phyloP scores from a whole-genome alignment of 2,329 filamentous ascomycete species.

The Aureobasidium melanogenum region DNA sequence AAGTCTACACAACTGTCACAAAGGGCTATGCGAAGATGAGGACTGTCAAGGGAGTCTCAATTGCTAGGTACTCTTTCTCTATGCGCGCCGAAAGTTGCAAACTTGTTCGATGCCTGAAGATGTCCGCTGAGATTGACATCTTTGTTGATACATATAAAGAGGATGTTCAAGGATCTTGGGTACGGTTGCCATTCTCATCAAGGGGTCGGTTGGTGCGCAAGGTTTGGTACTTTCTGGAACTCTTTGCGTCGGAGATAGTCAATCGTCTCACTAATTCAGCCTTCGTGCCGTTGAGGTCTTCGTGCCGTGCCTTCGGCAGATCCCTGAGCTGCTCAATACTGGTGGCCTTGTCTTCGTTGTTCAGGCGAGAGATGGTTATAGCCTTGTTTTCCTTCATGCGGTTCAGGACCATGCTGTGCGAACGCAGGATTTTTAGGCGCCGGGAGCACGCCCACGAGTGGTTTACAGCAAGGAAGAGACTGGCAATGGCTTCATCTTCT shows the following conservation, averaged over 20 bases:
- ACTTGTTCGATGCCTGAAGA: background rate
- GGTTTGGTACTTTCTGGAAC: background rate
- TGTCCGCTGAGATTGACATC: background rate
- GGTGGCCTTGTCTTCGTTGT: slow-evolving; percentile 20
- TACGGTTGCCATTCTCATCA: background rate
- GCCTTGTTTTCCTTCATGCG: background rate
- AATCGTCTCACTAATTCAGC: slow-evolving; percentile 19
- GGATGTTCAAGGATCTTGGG: background rate
- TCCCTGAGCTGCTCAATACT: slow-evolving; percentile 19
- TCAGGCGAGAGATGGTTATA: slow-evolving; percentile 11
- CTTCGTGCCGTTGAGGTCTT: slow-evolving; percentile 20
- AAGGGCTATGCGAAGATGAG: background rate
- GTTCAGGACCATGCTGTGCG: background rate
- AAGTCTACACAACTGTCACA: background rate
- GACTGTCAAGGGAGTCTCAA: background rate
- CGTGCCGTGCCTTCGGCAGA: slow-evolving; percentile 19
- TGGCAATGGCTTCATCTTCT: background rate
- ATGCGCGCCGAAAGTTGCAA: background rate
- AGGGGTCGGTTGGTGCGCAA: background rate
- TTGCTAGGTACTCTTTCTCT: background rate
- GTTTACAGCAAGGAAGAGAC: background rate
- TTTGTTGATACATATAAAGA: background rate
- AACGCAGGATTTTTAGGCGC: background rate
- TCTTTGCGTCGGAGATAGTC: slow-evolving; percentile 21
- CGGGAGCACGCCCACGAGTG: background rate